Evolutionary conservation across 2,329 filamentous ascomycete genomes (phyloP), one percentile per base, ranked within the genome.

Genomic region (Malbranchea zuffiana): DNA sequence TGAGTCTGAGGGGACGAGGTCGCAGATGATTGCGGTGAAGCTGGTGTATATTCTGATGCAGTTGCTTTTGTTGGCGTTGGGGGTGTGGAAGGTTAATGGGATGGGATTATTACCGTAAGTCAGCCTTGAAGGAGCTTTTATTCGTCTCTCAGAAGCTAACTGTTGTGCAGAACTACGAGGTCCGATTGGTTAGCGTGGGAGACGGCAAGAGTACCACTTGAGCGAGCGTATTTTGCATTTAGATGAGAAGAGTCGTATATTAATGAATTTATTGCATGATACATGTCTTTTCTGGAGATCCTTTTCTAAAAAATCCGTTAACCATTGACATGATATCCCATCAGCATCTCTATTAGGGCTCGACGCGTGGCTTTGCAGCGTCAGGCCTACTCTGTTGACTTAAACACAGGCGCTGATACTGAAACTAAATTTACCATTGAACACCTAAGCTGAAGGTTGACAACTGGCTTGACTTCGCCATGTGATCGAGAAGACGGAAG

Each of bases 151-250:
- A 32, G n/a, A 26, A 19, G 37, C 49, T 59, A 44, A 59, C 45
- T 12, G 17, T 10, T 18, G 19, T 17, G 20, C 38, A 90, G 83
- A 51, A 98, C 90, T 37, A 96, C 90, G 42, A 78, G 85, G 56
- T 94, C 86, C 47, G 90, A 98, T 61, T 98, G 90, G 90, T 67
- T 98, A 51, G 88, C 88, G 39, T 98, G 90, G 90, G 90, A 98
- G 59, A 69, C 71, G 12, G 76, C 82, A 56, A 72, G 82, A 53
- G 69, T 76, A 46, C 72, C 80, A 11, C 49, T 81, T 44, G 81
- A 87, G 55, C 63, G 69, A 44, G 77, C 79, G 6, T 69, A 79
- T 42, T 68, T 75, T 47, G 77, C 75, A 17, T 66, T 81, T 42
- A 50, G 52, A 41, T 62, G 45, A 56, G 43, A 11, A 21, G 16